phyloP scores from a whole-genome alignment of 768 basidiomycete genomes.

The Suillus subalutaceus region DNA sequence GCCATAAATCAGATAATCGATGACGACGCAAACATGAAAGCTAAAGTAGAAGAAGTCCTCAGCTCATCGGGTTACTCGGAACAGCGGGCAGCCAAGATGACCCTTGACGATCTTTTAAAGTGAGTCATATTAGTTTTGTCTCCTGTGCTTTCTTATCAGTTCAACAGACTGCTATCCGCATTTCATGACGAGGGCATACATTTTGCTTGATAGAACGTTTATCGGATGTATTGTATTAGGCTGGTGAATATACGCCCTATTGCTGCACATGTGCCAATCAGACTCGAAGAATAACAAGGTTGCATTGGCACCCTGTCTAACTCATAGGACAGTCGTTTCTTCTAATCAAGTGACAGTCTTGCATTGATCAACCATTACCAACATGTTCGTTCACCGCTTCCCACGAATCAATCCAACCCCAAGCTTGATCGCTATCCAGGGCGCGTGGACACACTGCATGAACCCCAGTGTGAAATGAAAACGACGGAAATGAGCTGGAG shows the following conservation, averaged over 20 bases:
- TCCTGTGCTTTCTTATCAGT: slow-evolving; percentile 43
- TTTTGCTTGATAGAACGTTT: neutral
- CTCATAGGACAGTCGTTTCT: no score
- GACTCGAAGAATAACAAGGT: slow-evolving; percentile 82
- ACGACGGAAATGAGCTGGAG: neutral
- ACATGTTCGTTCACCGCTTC: neutral
- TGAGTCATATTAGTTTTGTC: slow-evolving; percentile 38
- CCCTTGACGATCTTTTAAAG: slow-evolving; percentile 89
- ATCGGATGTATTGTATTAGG: neutral
- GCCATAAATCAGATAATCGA: slow-evolving; percentile 57
- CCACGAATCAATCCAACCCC: neutral
- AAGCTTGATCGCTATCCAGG: neutral
- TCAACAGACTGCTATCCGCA: slow-evolving; percentile 46
- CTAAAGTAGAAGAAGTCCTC: slow-evolving; percentile 73
- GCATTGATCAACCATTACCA: neutral
- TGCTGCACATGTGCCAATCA: slow-evolving; percentile 16
- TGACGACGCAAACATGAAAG: slow-evolving; percentile 69
- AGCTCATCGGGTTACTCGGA: slow-evolving; percentile 73
- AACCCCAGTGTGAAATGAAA: neutral
- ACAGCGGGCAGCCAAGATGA: slow-evolving; percentile 89
- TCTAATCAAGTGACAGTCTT: neutral
- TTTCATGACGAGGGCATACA: neutral
- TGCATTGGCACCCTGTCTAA: slow-evolving; percentile 43
- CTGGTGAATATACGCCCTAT: neutral
- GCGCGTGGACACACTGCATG: neutral